Base-by-base conservation (phyloP, 2,329 filamentous ascomycete genomes). In the Chalaropsis thielavioides region DNA sequence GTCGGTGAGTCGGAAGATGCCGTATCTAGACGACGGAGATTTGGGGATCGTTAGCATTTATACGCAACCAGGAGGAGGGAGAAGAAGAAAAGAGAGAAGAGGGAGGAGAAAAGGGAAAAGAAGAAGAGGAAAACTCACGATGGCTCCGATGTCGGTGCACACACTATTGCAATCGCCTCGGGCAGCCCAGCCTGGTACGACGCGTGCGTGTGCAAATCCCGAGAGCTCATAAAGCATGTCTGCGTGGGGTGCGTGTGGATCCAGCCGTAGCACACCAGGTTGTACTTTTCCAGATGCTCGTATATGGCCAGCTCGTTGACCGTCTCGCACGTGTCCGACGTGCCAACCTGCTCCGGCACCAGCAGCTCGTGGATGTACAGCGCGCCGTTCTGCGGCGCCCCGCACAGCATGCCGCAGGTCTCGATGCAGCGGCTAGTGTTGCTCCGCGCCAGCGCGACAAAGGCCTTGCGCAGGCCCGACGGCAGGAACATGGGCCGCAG, bases 241-340 rank as follows among this genome's bases (percentile, higher is more conserved):
- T 99, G 94, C 0, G 88, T 90, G 0, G 94, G 94, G 73, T 99
- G 94, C 0, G 94, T 99, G 73, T 99, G 94, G 68, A 99, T 99
- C 94, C 94, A 99, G 46, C 92, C 92, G 4, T 96, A 81, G 63
- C 95, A 85, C 74, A 96, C 83, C 43, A 97, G 76, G 67, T 95
- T 89, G 71, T 95, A 84, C 4, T 80, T 81, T 70, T 94, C 89
- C 72, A 92, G 95, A 73, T 92, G 96, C 65, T 96, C 90, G 70
- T 96, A 92, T 35, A 96, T 80, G 0, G 85, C 84, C 38, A 83
- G 82, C 73, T 95, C 91, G 69, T 96, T 94, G 60, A 90, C 84
- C 22, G 90, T 97, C 75, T 97, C 92, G 74, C 94, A 99, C 0
- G 94, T 97, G 72, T 99, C 92, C 2, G 87, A 86, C 0, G 92